phyloP scores from a whole-genome alignment of 768 basidiomycete genomes.

The Boletus pseudo-olivaceus region DNA sequence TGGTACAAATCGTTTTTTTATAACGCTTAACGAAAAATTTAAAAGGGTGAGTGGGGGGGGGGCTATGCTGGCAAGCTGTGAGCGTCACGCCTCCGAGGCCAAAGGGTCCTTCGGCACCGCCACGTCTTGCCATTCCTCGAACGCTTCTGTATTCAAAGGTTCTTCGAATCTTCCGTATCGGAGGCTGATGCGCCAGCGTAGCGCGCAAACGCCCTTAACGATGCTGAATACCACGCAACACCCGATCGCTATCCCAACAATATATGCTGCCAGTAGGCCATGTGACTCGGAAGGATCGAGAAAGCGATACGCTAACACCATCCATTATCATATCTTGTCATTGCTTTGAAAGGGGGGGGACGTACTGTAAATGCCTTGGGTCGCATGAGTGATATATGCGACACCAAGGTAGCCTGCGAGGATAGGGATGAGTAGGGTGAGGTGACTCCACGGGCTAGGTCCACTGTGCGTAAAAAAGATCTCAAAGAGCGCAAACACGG shows the following conservation, averaged over 20 bases:
- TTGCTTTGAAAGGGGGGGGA: slow-evolving; percentile 5
- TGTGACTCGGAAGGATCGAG: slow-evolving; percentile 49
- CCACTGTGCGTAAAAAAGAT: slow-evolving; percentile 50
- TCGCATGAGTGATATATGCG: slow-evolving; percentile 61
- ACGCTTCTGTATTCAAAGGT: slow-evolving; percentile 16
- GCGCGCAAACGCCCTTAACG: slow-evolving; percentile 38
- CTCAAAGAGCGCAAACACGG: slow-evolving; percentile 54
- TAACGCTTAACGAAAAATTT: not conserved
- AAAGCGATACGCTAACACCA: slow-evolving; percentile 57
- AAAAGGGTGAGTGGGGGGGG: not conserved
- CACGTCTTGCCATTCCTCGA: slow-evolving; percentile 48
- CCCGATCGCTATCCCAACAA: slow-evolving; percentile 54
- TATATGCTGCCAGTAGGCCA: slow-evolving; percentile 53
- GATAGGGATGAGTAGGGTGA: slow-evolving; percentile 45
- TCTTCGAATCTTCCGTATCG: slow-evolving; percentile 11
- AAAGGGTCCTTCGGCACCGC: slow-evolving; percentile 16
- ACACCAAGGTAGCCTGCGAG: slow-evolving; percentile 59
- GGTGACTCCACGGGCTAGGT: slow-evolving; percentile 49
- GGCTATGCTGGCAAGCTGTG: not conserved
- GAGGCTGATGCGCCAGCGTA: slow-evolving; percentile 36
- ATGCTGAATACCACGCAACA: slow-evolving; percentile 50
- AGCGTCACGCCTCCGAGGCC: slow-evolving; percentile 10
- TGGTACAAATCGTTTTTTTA: not conserved
- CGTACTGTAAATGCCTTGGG: slow-evolving; percentile 65
- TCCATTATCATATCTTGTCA: slow-evolving; percentile 1